Conservation (phyloP, 371 early-diverging fungal species). For the Dichotomocladium elegans region DNA sequence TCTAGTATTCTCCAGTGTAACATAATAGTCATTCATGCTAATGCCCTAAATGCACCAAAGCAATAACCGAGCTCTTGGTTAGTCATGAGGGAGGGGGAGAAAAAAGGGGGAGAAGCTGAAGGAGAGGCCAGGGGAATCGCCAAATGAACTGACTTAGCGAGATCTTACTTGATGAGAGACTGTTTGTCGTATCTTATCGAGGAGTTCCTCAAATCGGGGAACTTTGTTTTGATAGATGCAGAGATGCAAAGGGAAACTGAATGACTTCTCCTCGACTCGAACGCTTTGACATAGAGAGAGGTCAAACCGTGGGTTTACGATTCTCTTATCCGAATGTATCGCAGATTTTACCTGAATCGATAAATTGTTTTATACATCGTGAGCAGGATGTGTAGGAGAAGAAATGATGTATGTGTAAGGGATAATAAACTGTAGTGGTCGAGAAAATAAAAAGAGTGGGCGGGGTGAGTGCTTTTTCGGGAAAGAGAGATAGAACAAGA, state of each 20-base stretch:
- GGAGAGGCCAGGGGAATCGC: too few relatives aligned
- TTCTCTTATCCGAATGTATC: too few relatives aligned
- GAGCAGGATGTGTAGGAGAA: not conserved
- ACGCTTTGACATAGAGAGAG: conserved; percentile 19
- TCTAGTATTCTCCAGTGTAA: not conserved
- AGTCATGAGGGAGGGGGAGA: too few relatives aligned
- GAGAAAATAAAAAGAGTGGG: conserved; percentile 6
- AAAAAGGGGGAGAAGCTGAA: too few relatives aligned
- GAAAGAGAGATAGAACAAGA: conserved; percentile 7
- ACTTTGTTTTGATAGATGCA: conserved; percentile 28
- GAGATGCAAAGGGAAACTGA: conserved; percentile 28
- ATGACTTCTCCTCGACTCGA: conserved; percentile 24
- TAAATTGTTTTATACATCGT: conserved; percentile 26
- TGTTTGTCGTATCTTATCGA: conserved; percentile 25
- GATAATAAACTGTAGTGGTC: not conserved
- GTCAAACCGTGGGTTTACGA: too few relatives aligned
- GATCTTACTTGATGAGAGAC: conserved; percentile 14
- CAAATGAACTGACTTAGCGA: too few relatives aligned
- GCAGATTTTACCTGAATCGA: conserved; percentile 20
- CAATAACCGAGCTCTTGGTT: too few relatives aligned
- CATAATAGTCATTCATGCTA: conserved; percentile 2
- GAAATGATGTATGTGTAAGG: conserved; percentile 1
- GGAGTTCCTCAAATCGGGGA: conserved; percentile 32
- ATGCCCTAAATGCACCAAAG: too few relatives aligned
- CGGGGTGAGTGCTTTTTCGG: not conserved